Base-by-base conservation (phyloP, 768 basidiomycete species). In the Leccinum fibrillosum region DNA sequence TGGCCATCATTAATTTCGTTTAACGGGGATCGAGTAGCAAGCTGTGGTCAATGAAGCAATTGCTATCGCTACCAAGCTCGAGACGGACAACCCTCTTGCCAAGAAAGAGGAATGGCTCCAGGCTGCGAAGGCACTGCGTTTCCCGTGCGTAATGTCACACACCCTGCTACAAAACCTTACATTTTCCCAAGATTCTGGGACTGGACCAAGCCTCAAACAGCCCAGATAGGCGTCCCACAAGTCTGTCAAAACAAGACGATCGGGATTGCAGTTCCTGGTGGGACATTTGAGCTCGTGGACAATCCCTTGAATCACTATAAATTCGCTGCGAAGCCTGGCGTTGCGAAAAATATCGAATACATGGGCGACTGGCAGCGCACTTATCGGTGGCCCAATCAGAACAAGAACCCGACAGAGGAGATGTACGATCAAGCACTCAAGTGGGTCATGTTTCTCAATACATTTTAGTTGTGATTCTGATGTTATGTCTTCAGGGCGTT, bases 271-370 rank as follows among this genome's bases (percentile, higher is more conserved):
- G 49, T 39, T 9, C 58, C 58, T 8, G 49, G 52, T 2, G 55
- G 55, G 35, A 30, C 34, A 8, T 8, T 2, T 2, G 1, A 2
- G 7, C 15, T 5, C 23, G 52, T 64, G 26, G 10, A 28, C 2
- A 64, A 64, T 35, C 62, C 62, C 5, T 56, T 64, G 52, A 56
- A 56, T 37, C 63, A 64, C 15, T 64, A 64, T n/a, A n/a, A 10
- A 11, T 64, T 7, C 11, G 11, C 57, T 21, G 3, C 1, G n/a
- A 51, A 23, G 4, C 30, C 63, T 23, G 62, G 62, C 19, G 0
- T 0, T 13, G 9, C 32, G 1, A 32, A 0, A 2, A 8, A 28
- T 21, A 6, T 45, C 15, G 23, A 34, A 30, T 64, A 64, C 21
- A 56, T 64, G 54, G 21, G 2, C 30, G 5, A n/a, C 7, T 64